These are phyloP conservation scores for Hypoxylon intermedium DNA, from an alignment of 495 filamentous ascomycete genomes.

Conservation along the genomic window DNA sequence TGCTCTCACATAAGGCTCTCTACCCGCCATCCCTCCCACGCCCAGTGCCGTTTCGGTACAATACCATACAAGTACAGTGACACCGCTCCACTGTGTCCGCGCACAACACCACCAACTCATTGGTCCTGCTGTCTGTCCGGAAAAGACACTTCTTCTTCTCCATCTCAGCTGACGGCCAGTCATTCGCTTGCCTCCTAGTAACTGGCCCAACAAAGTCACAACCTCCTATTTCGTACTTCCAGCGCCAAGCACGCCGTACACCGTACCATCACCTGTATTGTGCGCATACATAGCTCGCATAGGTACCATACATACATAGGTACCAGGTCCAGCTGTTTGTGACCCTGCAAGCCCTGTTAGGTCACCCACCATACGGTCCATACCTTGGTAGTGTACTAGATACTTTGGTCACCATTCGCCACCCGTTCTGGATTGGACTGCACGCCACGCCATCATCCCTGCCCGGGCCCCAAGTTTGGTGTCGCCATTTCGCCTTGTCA, in stretches of 20 bases:
- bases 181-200: slow-evolving; percentile 12
- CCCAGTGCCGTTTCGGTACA: slow-evolving; percentile 14
- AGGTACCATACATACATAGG: slow-evolving; percentile 5
- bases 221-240: too few relatives aligned
- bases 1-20: slow-evolving; percentile 29
- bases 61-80: slow-evolving; percentile 43
- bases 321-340: slow-evolving; percentile 34
- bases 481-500: slow-evolving; percentile 42
- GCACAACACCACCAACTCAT: slow-evolving; percentile 28
- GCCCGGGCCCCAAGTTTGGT: slow-evolving; percentile 31
- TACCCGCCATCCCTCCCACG: slow-evolving; percentile 40
- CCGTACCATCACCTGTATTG: background rate
- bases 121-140: slow-evolving; percentile 37
- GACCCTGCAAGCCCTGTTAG: slow-evolving; percentile 39
- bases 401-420: slow-evolving; percentile 40
- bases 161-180: slow-evolving; percentile 38
- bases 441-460: slow-evolving; percentile 40
- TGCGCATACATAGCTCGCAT: slow-evolving; percentile 14
- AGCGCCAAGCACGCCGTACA: slow-evolving; percentile 31
- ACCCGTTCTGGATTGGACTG: slow-evolving; percentile 37
- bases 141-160: slow-evolving; percentile 23
- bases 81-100: slow-evolving; percentile 40
- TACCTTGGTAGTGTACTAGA: too few relatives aligned
- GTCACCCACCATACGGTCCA: too few relatives aligned
- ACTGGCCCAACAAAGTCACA: too few relatives aligned